Evolutionary conservation across 176 grass and related monocot species (phyloP), one percentile per base, ranked within the genome.

Genomic region (Lolium multiflorum): DNA sequence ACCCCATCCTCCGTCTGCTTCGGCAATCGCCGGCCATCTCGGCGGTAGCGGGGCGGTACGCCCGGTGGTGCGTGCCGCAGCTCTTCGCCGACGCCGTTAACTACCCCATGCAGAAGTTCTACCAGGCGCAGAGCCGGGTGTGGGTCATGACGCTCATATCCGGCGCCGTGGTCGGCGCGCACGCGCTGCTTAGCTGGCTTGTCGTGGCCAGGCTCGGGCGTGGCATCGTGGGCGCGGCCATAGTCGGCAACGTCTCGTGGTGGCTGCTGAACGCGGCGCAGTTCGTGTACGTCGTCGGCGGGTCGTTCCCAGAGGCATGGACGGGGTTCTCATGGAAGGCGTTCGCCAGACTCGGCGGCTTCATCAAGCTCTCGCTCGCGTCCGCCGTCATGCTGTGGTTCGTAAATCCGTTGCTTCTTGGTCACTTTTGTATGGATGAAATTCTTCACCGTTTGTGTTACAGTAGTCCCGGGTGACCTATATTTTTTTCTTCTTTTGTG

Each of bases 351-450:
- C 91, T 98, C 22, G 43, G 39, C 22, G 79, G 63, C 31, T 93
- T 95, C 64, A 54, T 92, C 69, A 95, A 44, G 83, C 85, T 98
- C 56, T 98, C 93, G 37, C 11, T 98, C 82, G 89, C 93, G 7
- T 95, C 91, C 11, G 91, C 93, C 2, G 68, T 98, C 10, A 98
- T 98, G 95, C 74, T 98, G 28, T 93, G 94, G 92, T 94, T 60
- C 31, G 87, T 89, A 6, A 16, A 31, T 49, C 0, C 13, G 6
- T 11, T 26, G 35, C 55, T 70, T 70, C 65, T 17, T 69, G 21
- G 6, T 49, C 71, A 35, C 17, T 21, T 21, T 12, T 8, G 39
- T 10, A 9, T 3, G 31, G 38, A 41, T 39, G 66, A 41, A 41
- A 35, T 35, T 35, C 31, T 35, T 35, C 31, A 35, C 31, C 31